phyloP scores from a whole-genome alignment of 208 protist genomes.

The Leishmania tarentolae region DNA sequence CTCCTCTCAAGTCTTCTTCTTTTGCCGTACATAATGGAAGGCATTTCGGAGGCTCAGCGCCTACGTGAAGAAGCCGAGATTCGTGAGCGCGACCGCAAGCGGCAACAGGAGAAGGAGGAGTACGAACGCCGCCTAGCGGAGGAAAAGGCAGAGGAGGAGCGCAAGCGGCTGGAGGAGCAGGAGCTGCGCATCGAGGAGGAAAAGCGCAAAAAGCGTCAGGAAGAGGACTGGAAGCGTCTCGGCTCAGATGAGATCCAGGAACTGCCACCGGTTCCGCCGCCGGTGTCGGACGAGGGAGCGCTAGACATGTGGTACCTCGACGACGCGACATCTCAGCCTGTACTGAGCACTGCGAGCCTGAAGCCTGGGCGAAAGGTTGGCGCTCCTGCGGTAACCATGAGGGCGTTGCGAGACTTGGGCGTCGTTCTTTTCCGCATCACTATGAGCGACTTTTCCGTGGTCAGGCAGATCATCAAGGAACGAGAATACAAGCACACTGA shows the following conservation, averaged over 20 bases:
- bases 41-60: slow-evolving; percentile 46
- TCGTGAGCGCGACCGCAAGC: slow-evolving; percentile 70
- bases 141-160: slow-evolving; percentile 66
- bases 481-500: slow-evolving; percentile 92
- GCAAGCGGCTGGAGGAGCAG: slow-evolving; percentile 58
- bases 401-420: slow-evolving; percentile 80
- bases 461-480: slow-evolving; percentile 89
- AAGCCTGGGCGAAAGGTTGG: slow-evolving; percentile 68
- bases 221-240: slow-evolving; percentile 86
- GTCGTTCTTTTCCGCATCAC: slow-evolving; percentile 79
- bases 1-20: background rate
- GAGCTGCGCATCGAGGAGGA: slow-evolving; percentile 74
- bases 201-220: slow-evolving; percentile 51
- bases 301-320: slow-evolving; percentile 87
- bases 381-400: slow-evolving; percentile 55
- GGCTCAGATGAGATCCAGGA: slow-evolving; percentile 81
- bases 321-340: slow-evolving; percentile 73
- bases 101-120: slow-evolving; percentile 77
- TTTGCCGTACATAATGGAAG: slow-evolving; percentile 23
- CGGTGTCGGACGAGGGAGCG: slow-evolving; percentile 48
- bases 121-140: slow-evolving; percentile 58
- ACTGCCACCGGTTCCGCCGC: slow-evolving; percentile 76
- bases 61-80: slow-evolving; percentile 86
- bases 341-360: slow-evolving; percentile 67
- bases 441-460: slow-evolving; percentile 85